Conservation (phyloP, 768 basidiomycete species). For the Phylloporus sp. region DNA sequence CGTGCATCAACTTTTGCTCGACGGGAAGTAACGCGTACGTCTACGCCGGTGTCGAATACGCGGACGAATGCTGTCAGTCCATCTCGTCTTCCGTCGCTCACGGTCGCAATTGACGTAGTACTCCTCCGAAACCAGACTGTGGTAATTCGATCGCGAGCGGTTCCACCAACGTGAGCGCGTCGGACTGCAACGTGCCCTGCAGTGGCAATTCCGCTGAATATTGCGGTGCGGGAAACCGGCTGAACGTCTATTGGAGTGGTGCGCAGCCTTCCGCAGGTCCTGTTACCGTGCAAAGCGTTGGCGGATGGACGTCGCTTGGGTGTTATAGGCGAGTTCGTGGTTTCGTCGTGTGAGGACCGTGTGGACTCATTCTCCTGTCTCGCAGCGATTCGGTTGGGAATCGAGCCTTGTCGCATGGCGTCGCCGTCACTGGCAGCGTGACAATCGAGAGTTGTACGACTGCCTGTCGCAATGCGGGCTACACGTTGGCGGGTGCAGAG, state of each 20-base stretch:
- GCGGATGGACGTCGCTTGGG: slow-evolving; percentile 66
- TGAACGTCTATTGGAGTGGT: slow-evolving; percentile 66
- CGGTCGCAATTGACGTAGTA: no score
- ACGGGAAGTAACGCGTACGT: slow-evolving; percentile 37
- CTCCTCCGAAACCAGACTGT: no score
- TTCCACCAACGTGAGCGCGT: slow-evolving; percentile 38
- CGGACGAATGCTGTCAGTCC: slow-evolving; percentile 55
- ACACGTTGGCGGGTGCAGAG: slow-evolving; percentile 42
- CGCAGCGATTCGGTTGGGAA: slow-evolving; percentile 32
- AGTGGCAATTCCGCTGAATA: slow-evolving; percentile 50
- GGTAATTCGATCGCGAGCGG: slow-evolving; percentile 49
- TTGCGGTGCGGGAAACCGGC: slow-evolving; percentile 56
- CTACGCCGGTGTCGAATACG: slow-evolving; percentile 69
- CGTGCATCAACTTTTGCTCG: slow-evolving; percentile 42
- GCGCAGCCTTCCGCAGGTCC: slow-evolving; percentile 52
- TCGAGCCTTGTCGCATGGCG: slow-evolving; percentile 32
- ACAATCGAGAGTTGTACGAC: slow-evolving; percentile 46
- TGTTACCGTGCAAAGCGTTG: slow-evolving; percentile 46
- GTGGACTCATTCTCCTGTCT: neutral
- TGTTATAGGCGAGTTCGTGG: slow-evolving; percentile 57
- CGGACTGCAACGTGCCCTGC: slow-evolving; percentile 61
- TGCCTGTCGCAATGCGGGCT: slow-evolving; percentile 41
- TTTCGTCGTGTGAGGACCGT: neutral
- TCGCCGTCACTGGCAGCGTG: slow-evolving; percentile 35
- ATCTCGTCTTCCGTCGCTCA: no score